Evolutionary conservation across 148 eudicot species (phyloP).

Genomic region (Nyssa sinensis): DNA sequence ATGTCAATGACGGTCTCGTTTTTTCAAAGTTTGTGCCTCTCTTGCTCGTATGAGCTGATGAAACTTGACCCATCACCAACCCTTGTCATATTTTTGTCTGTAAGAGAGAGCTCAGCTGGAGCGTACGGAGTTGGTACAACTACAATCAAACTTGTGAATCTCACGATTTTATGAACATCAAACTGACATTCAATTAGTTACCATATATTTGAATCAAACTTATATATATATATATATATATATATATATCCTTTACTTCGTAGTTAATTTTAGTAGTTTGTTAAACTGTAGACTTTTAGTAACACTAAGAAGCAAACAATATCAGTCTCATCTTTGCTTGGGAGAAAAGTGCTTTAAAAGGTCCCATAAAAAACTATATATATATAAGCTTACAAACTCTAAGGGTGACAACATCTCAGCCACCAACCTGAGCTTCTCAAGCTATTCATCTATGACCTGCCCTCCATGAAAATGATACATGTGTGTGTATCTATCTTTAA

Average conservation of each 20-base stretch:
- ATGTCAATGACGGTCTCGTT: too few relatives aligned
- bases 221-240: neutral
- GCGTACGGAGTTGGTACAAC: neutral
- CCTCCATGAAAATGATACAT: neutral
- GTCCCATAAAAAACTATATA: neutral
- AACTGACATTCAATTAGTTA: neutral
- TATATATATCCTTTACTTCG: neutral
- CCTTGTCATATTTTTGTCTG: too few relatives aligned
- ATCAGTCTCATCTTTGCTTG: conserved; percentile 4
- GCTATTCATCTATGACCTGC: neutral
- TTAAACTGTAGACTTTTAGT: neutral
- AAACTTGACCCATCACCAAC: too few relatives aligned
- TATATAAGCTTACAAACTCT: neutral
- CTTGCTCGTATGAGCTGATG: too few relatives aligned
- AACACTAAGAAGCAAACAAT: conserved; percentile 10
- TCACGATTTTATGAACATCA: conserved; percentile 1
- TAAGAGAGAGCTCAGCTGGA: neutral
- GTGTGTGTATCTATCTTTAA: neutral
- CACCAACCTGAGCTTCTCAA: neutral
- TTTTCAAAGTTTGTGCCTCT: too few relatives aligned
- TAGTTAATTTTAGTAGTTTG: too few relatives aligned
- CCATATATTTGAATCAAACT: neutral
- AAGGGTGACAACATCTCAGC: conserved; percentile 1
- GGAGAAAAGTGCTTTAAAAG: neutral
- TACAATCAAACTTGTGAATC: neutral